A percentile compares a stretch with the other conserved stretches of the same genome.
Conservation (phyloP, 2,329 filamentous ascomycete species). For the Claviceps sp. region DNA sequence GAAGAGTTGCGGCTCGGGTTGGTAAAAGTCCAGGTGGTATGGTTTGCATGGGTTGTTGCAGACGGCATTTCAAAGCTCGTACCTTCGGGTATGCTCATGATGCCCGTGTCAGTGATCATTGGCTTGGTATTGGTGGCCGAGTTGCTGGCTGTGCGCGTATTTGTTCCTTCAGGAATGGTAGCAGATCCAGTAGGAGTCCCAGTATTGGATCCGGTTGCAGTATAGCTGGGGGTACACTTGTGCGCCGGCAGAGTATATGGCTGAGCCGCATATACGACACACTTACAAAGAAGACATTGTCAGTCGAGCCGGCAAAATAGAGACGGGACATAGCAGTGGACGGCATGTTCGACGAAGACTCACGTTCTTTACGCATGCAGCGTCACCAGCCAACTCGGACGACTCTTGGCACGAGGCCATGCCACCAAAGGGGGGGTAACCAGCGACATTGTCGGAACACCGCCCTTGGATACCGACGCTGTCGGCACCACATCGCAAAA, state of each 20-base stretch:
- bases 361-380: slow-evolving; percentile 34
- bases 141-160: not conserved
- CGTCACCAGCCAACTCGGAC: slow-evolving; percentile 25
- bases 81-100: slow-evolving; percentile 9
- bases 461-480: slow-evolving; percentile 25
- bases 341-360: slow-evolving; percentile 6
- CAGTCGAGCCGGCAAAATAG: not conserved
- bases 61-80: slow-evolving; percentile 55
- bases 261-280: slow-evolving; percentile 28
- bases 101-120: slow-evolving; percentile 2
- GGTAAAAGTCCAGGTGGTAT: not conserved
- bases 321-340: not conserved
- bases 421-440: slow-evolving; percentile 26
- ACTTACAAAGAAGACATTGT: slow-evolving; percentile 13
- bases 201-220: slow-evolving; percentile 1
- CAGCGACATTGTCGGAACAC: slow-evolving; percentile 31
- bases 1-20: slow-evolving; percentile 2
- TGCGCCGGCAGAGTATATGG: slow-evolving; percentile 24
- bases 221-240: slow-evolving; percentile 20
- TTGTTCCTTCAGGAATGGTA: not conserved
- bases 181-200: not conserved
- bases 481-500: slow-evolving; percentile 30
- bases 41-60: not conserved
- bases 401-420: slow-evolving; percentile 28
- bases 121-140: not conserved